Base-by-base conservation (phyloP, 306 rosid species). In the Cucurbita moschata region DNA sequence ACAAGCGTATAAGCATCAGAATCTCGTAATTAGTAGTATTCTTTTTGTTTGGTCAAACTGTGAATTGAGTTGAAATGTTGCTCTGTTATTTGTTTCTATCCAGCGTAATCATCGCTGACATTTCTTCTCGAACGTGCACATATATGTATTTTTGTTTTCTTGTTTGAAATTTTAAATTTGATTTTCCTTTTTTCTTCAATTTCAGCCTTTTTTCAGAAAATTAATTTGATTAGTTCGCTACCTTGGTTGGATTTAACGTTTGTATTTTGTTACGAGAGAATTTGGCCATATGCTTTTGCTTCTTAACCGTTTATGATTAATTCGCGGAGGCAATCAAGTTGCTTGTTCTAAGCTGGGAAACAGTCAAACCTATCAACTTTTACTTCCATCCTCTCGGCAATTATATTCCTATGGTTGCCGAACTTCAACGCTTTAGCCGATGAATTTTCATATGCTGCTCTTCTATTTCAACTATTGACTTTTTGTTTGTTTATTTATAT, bases 281-380 rank as follows among this genome's bases (percentile, higher is more conserved):
- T 47, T 69, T 50, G 54, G 43, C 58, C 23, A 7, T 47, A 12
- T 47, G 73, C 57, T 68, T 68, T 68, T 68, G 40, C 73, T 47
- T 68, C 49, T 47, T 68, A 21, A 46, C 57, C 57, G 37, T 49
- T 23, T 69, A 23, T 47, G 57, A 26, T 47, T 49, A 14, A 69
- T 69, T 69, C 73, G 49, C 57, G 73, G 73, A 69, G 57, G 26
- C 23, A 49, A 12, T 69, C 73, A 14, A 47, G 40, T 69, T 49
- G 74, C 38, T 40, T 39, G 56, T 74, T 55, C 68, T 38, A 43
- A 46, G 65, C 67, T 10, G 60, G 56, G 77, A 67, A 67, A 42
- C 72, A 35, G 77, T 74, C 79, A 79, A 76, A 30, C 30, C 6
- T 50, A 5, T n/a, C 50, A 26, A 19, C 65, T 58, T 60, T 72